A percentile compares a stretch with the other conserved stretches of the same genome.
These are phyloP conservation scores for Papilionanthe hybrid DNA, from an alignment of 116 monocot species.

Conservation along the genomic window DNA sequence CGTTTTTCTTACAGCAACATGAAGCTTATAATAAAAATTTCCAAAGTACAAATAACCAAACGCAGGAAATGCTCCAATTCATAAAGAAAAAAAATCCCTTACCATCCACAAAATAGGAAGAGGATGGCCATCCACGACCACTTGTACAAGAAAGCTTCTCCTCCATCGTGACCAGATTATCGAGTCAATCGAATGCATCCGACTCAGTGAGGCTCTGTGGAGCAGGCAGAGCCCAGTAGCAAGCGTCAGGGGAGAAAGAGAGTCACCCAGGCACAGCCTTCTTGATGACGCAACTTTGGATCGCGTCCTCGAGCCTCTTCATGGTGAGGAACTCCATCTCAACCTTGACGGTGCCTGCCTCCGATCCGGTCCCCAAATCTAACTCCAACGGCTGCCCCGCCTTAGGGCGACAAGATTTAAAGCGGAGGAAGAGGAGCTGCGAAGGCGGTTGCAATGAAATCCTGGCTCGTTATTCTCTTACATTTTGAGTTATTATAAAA, in stretches of 20 bases:
- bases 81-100: neutral
- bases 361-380: slow-evolving; percentile 14
- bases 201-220: slow-evolving; percentile 13
- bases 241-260: slow-evolving; percentile 47
- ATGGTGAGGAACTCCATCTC: slow-evolving; percentile 1
- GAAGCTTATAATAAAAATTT: no score
- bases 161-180: slow-evolving; percentile 26
- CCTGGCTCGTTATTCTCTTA: no score
- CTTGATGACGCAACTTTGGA: slow-evolving; percentile 34
- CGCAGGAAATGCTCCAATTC: neutral
- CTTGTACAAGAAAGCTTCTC: slow-evolving; percentile 34
- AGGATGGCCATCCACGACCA: slow-evolving; percentile 40
- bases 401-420: slow-evolving; percentile 16
- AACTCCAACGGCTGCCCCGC: slow-evolving; percentile 16
- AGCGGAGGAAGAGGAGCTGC: slow-evolving; percentile 27
- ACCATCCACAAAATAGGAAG: slow-evolving; percentile 42
- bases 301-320: slow-evolving; percentile 41
- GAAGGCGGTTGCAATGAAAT: neutral
- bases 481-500: no score
- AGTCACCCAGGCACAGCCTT: slow-evolving; percentile 43
- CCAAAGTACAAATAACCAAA: neutral
- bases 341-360: slow-evolving; percentile 11
- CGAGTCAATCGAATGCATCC: slow-evolving; percentile 21
- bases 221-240: slow-evolving; percentile 44
- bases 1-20: no score